These are phyloP conservation scores for Ascochyta pisi DNA, from an alignment of 2,329 filamentous ascomycete genomes.

Conservation along the genomic window DNA sequence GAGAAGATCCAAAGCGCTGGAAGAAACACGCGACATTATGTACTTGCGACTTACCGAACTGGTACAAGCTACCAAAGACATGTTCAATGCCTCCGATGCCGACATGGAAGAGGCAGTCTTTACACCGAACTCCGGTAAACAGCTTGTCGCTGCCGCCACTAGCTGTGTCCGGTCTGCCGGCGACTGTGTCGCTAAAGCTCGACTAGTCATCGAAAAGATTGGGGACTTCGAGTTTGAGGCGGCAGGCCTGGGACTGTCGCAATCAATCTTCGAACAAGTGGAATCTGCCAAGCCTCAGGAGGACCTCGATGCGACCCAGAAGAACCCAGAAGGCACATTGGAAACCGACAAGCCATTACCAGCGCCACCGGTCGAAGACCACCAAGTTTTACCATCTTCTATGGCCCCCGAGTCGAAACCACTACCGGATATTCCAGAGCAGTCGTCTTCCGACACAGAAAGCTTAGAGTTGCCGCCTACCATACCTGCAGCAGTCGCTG, in stretches of 20 bases:
- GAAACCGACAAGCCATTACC: constrained; percentile 50
- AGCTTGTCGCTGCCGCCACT: constrained; percentile 79
- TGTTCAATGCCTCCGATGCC: constrained; percentile 71
- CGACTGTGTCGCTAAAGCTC: constrained; percentile 87
- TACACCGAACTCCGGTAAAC: constrained; percentile 78
- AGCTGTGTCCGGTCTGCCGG: constrained; percentile 88
- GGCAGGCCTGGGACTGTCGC: constrained; percentile 53
- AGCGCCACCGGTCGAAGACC: constrained; percentile 47
- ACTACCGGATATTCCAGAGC: constrained; percentile 67
- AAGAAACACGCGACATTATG: constrained; percentile 75
- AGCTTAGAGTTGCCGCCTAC: constrained; percentile 33
- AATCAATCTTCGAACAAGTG: constrained; percentile 42
- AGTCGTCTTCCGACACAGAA: constrained; percentile 45
- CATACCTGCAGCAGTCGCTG: constrained; percentile 31
- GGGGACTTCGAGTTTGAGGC: constrained; percentile 82
- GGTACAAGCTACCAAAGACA: constrained; percentile 79
- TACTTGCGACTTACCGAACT: constrained; percentile 80
- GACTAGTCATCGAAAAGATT: constrained; percentile 82
- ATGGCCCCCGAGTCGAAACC: constrained; percentile 68
- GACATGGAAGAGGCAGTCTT: constrained; percentile 78
- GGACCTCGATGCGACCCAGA: constrained; percentile 17
- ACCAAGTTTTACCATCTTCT: constrained; percentile 50
- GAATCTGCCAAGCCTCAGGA: constrained; percentile 17
- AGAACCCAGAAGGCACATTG: constrained; percentile 21
- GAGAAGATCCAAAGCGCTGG: constrained; percentile 69